phyloP scores from a whole-genome alignment of 495 filamentous ascomycete species.

The Penicillium manginii region DNA sequence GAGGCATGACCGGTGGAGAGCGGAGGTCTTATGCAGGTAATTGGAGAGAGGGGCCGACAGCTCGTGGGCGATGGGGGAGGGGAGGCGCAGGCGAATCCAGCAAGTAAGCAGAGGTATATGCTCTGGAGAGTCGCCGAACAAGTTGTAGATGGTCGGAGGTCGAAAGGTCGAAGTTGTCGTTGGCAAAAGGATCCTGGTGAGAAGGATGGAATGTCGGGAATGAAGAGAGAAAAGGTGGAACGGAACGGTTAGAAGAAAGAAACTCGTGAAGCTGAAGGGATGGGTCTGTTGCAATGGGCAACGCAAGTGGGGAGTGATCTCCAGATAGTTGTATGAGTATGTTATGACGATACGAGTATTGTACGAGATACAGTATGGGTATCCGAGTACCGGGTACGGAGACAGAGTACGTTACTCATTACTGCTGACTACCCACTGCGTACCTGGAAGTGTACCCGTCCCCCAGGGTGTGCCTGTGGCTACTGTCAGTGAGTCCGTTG shows the following conservation, averaged over 20 bases:
- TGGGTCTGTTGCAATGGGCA: slow-evolving; percentile 57
- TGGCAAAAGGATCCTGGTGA: slow-evolving; percentile 16
- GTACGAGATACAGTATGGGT: too few relatives aligned
- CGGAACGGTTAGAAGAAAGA: slow-evolving; percentile 40
- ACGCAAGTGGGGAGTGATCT: slow-evolving; percentile 55
- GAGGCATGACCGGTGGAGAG: slow-evolving; percentile 24
- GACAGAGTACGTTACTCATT: neutral
- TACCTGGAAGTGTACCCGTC: too few relatives aligned
- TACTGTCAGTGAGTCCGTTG: slow-evolving; percentile 28
- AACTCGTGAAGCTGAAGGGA: slow-evolving; percentile 54
- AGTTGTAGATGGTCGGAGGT: neutral
- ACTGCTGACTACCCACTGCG: neutral
- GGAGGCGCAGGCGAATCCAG: slow-evolving; percentile 9
- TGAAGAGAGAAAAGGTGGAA: slow-evolving; percentile 34
- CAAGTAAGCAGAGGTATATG: neutral
- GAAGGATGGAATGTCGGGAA: slow-evolving; percentile 17
- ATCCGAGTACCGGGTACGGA: neutral
- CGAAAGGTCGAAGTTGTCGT: slow-evolving; percentile 9
- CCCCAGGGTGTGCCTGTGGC: neutral
- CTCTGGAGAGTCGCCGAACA: neutral
- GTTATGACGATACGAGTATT: neutral
- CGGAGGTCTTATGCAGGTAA: slow-evolving; percentile 21
- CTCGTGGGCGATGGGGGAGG: slow-evolving; percentile 30
- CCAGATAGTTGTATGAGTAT: slow-evolving; percentile 29
- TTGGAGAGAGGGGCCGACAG: slow-evolving; percentile 26